Base-by-base conservation (phyloP, 2,329 filamentous ascomycete species). In the Microcera coccophila region DNA sequence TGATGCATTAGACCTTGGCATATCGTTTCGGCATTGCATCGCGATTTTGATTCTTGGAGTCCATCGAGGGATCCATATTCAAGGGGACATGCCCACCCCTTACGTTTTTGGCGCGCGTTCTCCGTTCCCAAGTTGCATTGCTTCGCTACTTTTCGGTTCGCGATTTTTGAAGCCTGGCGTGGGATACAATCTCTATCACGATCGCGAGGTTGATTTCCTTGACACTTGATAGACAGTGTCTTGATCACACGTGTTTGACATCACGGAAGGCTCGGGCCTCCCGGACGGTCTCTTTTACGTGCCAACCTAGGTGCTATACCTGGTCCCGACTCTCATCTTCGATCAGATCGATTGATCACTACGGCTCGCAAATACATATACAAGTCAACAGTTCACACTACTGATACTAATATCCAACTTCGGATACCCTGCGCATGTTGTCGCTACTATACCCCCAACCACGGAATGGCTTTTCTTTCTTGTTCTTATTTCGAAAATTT, bases 401-500 rank as follows among this genome's bases (percentile, higher is more conserved):
- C 49, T 59, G 50, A 59, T 56, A 54, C 55, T 52, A 53, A 48
- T 57, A 56, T 55, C 47, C 48, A 38, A 33, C 50, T 26, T 40
- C 39, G 48, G 54, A 55, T 57, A 59, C 54, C 45, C 41, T 50
- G 50, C 55, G 55, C 55, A 56, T 48, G 39, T 54, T 50, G 45
- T 45, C 53, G 55, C 55, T 53, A 52, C 45, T 58, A 58, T 58
- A 58, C 55, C 55, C 50, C 47, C 43, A 33, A 52, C 35, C 46
- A 46, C 44, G 40, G 36, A 36, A 34, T 41, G 33, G 34, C 38
- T 41, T 50, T 43, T 47, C 46, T 49, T 56, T 51, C 33, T 58
- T 54, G 46, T 47, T 43, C 15, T 50, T 51, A 55, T 53, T 53
- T 34, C 35, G 36, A 39, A 18, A 44, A 22, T 34, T 33, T 39